A percentile compares a stretch with the other conserved stretches of the same genome.
phyloP scores from a whole-genome alignment of 306 rosid genomes.

The Inga laurina region DNA sequence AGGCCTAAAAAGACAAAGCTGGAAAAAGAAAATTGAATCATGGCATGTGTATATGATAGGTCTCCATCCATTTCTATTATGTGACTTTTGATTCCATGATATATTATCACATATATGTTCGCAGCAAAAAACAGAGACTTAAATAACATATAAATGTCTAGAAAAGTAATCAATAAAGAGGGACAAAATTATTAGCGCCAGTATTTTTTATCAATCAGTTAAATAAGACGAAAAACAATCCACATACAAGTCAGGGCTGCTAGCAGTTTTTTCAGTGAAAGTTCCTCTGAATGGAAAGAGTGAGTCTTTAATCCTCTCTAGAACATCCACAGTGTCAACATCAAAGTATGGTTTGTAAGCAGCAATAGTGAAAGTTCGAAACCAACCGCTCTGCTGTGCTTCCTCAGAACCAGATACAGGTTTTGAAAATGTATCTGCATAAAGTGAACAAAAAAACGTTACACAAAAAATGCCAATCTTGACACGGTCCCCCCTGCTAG shows the following conservation, averaged over 20 bases:
- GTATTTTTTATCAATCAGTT: background rate
- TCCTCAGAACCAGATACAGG: constrained; percentile 66
- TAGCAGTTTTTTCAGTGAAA: constrained; percentile 72
- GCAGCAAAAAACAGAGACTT: background rate
- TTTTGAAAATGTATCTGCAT: constrained; percentile 71
- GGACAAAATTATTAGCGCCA: background rate
- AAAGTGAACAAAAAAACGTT: constrained; percentile 13
- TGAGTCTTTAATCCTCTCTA: constrained; percentile 71
- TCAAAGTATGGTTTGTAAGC: constrained; percentile 75
- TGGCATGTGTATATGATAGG: background rate
- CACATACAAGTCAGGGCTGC: constrained; percentile 75
- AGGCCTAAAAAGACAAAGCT: background rate
- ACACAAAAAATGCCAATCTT: constrained; percentile 12
- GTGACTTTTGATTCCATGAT: constrained; percentile 8
- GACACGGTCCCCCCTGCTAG: background rate
- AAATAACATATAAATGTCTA: constrained; percentile 12
- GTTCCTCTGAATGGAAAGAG: constrained; percentile 76
- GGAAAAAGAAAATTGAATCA: background rate
- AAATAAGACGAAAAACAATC: constrained; percentile 8
- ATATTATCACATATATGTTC: constrained; percentile 5
- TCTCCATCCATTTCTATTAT: constrained; percentile 8
- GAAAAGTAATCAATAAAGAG: background rate
- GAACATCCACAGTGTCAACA: constrained; percentile 67
- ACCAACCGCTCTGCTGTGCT: constrained; percentile 69
- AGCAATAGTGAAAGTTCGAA: constrained; percentile 52